These are phyloP conservation scores for Solanum etuberosum DNA, from an alignment of 257 asterid species.

Conservation along the genomic window DNA sequence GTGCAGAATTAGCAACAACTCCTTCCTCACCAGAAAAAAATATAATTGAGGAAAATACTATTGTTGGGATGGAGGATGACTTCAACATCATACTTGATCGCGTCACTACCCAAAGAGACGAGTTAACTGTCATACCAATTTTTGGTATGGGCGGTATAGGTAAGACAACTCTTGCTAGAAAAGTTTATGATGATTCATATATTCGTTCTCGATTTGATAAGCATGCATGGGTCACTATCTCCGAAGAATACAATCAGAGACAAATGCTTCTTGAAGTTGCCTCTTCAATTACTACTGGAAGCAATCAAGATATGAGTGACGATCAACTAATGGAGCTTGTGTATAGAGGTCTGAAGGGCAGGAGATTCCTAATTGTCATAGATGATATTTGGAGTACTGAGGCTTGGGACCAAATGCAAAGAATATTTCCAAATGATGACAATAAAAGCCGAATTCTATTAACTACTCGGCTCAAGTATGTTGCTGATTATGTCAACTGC, in stretches of 20 bases:
- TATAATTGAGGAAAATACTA: too few species aligned
- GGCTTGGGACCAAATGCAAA: too few species aligned
- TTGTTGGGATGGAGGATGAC: background rate
- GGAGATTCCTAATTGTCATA: background rate
- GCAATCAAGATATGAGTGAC: background rate
- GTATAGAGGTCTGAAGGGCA: background rate
- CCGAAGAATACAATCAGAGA: background rate
- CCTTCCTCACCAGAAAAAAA: fast-evolving
- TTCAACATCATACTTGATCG: background rate
- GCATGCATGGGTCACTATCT: background rate
- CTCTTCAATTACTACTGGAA: background rate
- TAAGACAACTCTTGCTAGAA: background rate
- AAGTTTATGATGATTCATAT: too few species aligned
- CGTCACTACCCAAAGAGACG: background rate
- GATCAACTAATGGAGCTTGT: background rate
- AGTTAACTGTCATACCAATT: background rate
- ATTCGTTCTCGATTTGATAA: background rate
- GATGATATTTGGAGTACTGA: too few species aligned
- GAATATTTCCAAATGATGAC: too few species aligned
- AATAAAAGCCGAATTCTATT: too few species aligned
- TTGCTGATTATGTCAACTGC: too few species aligned
- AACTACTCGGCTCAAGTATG: too few species aligned
- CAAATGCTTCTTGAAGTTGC: background rate
- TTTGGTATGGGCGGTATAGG: background rate
- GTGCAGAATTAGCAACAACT: too few species aligned